Evolutionary conservation across 2,329 filamentous ascomycete genomes (phyloP).

Genomic region (Calonectria hawksworthii): DNA sequence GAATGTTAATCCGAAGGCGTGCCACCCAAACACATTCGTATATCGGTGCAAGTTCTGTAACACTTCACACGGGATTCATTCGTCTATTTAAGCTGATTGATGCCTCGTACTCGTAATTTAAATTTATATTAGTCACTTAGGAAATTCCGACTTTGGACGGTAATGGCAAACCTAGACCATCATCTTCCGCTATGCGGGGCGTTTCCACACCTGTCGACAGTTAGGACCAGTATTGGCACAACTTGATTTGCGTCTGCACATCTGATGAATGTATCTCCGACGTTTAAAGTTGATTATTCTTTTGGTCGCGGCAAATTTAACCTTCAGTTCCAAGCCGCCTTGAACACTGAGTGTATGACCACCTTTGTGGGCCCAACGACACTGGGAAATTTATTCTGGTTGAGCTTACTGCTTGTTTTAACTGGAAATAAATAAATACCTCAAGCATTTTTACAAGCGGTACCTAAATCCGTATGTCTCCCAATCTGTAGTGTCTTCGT

Average conservation of each 20-base stretch:
- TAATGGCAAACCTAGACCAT: not conserved
- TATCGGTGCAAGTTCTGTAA: not conserved
- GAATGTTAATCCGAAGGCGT: conserved; percentile 11
- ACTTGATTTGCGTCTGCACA: not conserved
- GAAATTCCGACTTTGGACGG: not conserved
- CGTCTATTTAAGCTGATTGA: not conserved
- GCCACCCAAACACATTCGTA: not conserved
- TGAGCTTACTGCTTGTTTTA: not conserved
- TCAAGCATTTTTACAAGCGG: conserved; percentile 54
- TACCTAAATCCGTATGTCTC: conserved; percentile 72
- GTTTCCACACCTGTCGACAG: not conserved
- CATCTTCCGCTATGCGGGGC: not conserved
- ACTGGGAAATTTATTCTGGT: not conserved
- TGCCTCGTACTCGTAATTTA: not conserved
- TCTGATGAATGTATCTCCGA: not conserved
- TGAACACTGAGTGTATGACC: not conserved
- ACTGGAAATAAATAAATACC: not conserved
- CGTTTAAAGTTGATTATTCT: not conserved
- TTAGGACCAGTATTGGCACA: not conserved
- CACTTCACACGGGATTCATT: not conserved
- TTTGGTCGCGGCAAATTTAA: not conserved
- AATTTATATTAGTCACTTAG: not conserved
- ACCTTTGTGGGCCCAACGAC: not conserved
- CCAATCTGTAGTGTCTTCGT: conserved; percentile 73
- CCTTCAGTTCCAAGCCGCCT: not conserved